These are phyloP conservation scores for Drechslerella dactyloides DNA, from an alignment of 2,329 filamentous ascomycete genomes.

Conservation along the genomic window DNA sequence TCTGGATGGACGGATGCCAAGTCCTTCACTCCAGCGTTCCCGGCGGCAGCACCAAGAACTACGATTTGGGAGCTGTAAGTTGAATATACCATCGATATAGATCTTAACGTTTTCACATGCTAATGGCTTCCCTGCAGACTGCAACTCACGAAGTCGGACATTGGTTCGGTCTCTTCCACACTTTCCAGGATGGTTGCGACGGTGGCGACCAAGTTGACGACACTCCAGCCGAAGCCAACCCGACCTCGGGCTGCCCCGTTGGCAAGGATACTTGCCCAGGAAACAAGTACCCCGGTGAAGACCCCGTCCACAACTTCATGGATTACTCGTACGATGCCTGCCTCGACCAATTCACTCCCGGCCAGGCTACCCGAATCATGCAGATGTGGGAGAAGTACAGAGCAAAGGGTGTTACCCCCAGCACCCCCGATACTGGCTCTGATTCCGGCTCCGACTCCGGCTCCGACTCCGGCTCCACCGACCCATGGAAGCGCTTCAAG, in stretches of 20 bases:
- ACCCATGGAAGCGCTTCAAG: too few relatives aligned
- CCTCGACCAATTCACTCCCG: constrained; percentile 61
- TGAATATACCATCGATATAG: not conserved
- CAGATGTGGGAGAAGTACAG: constrained; percentile 59
- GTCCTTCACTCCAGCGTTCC: constrained; percentile 58
- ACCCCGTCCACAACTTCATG: constrained; percentile 58
- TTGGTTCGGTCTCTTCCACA: constrained; percentile 63
- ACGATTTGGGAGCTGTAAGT: constrained; percentile 57
- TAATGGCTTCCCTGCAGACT: constrained; percentile 53
- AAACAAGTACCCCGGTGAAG: constrained; percentile 51
- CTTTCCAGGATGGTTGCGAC: constrained; percentile 61
- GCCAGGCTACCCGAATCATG: constrained; percentile 60
- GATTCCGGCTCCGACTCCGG: too few relatives aligned
- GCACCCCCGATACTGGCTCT: not conserved
- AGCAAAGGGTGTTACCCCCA: constrained; percentile 16
- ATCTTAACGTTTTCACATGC: constrained; percentile 2
- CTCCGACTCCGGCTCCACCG: too few relatives aligned
- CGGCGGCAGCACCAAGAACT: constrained; percentile 56
- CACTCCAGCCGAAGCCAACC: constrained; percentile 58
- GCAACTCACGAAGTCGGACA: constrained; percentile 62
- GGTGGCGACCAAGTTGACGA: constrained; percentile 59
- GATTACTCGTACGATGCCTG: constrained; percentile 59
- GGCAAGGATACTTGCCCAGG: constrained; percentile 58
- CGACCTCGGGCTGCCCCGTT: constrained; percentile 58
- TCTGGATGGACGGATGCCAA: constrained; percentile 59